These are phyloP conservation scores for Boechera stricta DNA, from an alignment of 345 rosid species.

Conservation along the genomic window DNA sequence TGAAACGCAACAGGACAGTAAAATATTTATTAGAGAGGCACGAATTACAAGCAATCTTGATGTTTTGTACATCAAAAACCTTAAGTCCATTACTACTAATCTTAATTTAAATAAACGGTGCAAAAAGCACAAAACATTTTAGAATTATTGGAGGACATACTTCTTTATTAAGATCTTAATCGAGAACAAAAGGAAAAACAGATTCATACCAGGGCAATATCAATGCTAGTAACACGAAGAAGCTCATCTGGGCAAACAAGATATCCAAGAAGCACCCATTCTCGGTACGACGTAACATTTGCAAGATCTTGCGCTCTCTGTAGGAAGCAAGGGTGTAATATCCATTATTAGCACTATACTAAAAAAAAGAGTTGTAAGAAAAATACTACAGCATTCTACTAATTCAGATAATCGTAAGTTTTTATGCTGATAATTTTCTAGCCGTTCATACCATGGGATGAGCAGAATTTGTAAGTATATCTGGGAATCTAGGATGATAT, in stretches of 20 bases:
- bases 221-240: constrained; percentile 97
- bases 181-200: constrained; percentile 16
- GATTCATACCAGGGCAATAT: constrained; percentile 81
- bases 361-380: neutral
- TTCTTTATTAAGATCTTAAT: constrained; percentile 29
- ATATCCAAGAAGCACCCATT: constrained; percentile 97
- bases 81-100: constrained; percentile 1
- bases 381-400: constrained; percentile 18
- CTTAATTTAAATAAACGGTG: neutral
- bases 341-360: constrained; percentile 22
- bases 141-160: neutral
- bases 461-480: constrained; percentile 96
- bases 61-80: constrained; percentile 18
- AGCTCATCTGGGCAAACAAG: constrained; percentile 99
- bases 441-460: constrained; percentile 82
- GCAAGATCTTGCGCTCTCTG: constrained; percentile 99
- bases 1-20: constrained; percentile 47
- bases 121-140: constrained; percentile 25
- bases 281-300: constrained; percentile 93
- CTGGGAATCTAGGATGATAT: constrained; percentile 97
- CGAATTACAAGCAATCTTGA: constrained; percentile 15
- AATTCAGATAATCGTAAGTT: constrained; percentile 1
- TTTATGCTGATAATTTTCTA: constrained; percentile 20
- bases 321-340: constrained; percentile 36
- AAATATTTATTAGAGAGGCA: constrained; percentile 17